A percentile compares a stretch with the other conserved stretches of the same genome.
phyloP scores from a whole-genome alignment of 306 rosid species.

The Vachellia collinsii region DNA sequence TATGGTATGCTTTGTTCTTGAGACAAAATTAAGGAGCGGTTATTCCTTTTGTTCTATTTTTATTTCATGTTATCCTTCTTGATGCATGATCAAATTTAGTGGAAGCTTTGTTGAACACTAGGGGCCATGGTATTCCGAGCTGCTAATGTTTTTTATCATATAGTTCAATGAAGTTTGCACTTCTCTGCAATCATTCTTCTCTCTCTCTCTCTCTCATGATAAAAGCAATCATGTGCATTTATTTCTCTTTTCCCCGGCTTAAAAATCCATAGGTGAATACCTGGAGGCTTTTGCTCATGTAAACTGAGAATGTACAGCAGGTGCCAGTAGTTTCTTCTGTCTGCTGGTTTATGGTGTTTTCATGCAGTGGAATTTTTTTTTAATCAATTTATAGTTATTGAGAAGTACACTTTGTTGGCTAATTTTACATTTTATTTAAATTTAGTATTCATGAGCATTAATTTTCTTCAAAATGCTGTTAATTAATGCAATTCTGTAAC shows the following conservation, averaged over 20 bases:
- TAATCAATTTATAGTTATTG: not conserved
- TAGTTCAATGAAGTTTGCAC: not conserved
- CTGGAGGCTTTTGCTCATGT: not conserved
- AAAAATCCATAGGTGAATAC: not conserved
- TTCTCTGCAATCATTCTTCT: not conserved
- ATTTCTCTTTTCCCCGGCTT: not conserved
- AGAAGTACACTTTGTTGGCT: not conserved
- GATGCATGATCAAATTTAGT: not conserved
- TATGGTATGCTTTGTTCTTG: conserved; percentile 59
- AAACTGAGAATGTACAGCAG: not conserved
- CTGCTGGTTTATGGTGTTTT: not conserved
- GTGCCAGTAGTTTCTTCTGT: not conserved
- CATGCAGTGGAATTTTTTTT: not conserved
- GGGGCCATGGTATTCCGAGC: not conserved
- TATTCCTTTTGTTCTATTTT: not conserved
- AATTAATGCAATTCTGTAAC: not conserved
- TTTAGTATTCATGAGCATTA: not conserved
- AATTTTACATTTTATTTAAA: not conserved
- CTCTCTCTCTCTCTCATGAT: not conserved
- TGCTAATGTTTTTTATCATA: not conserved
- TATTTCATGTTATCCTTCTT: not conserved
- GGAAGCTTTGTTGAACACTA: not conserved
- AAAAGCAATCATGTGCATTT: not conserved
- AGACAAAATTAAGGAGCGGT: not conserved
- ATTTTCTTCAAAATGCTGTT: not conserved